phyloP scores from a whole-genome alignment of 106 monocot species.

The Dioscorea dumetorum region DNA sequence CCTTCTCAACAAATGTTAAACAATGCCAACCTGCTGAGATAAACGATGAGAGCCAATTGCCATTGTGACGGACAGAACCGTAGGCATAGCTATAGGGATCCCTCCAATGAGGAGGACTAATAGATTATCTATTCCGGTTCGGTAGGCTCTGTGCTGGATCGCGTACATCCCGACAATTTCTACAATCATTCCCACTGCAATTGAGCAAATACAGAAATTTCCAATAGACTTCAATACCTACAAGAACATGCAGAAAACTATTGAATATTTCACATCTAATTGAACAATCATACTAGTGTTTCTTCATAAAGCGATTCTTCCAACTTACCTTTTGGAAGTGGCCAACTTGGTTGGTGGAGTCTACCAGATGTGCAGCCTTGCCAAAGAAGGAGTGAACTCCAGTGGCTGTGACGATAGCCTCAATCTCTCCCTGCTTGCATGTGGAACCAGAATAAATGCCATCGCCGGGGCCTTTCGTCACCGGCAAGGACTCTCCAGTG shows the following conservation, averaged over 20 bases:
- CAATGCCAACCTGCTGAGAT: slow-evolving; percentile 65
- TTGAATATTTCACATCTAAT: no score
- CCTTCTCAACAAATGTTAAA: no score
- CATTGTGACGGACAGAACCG: slow-evolving; percentile 99
- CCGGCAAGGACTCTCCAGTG: slow-evolving; percentile 86
- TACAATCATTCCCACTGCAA: slow-evolving; percentile 81
- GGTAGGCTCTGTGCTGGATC: slow-evolving; percentile 79
- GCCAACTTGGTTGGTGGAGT: slow-evolving; percentile 88
- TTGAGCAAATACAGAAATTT: slow-evolving; percentile 95
- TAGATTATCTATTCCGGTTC: slow-evolving; percentile 95
- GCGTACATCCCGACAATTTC: slow-evolving; percentile 96
- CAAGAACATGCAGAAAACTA: neutral
- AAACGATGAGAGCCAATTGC: slow-evolving; percentile 96
- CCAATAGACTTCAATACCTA: slow-evolving; percentile 95
- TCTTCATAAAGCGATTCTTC: neutral
- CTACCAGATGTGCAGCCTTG: slow-evolving; percentile 90
- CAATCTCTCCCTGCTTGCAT: slow-evolving; percentile 88
- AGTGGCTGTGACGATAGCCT: slow-evolving; percentile 77
- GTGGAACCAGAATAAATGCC: slow-evolving; percentile 89
- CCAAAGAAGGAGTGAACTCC: slow-evolving; percentile 92
- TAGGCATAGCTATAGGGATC: slow-evolving; percentile 99
- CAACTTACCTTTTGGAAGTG: slow-evolving; percentile 77
- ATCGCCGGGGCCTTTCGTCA: slow-evolving; percentile 80
- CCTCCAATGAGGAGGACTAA: slow-evolving; percentile 97
- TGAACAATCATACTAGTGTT: no score